Conservation (phyloP, 1,284 basidiomycete genomes). For the Amylostereum chailletii region DNA sequence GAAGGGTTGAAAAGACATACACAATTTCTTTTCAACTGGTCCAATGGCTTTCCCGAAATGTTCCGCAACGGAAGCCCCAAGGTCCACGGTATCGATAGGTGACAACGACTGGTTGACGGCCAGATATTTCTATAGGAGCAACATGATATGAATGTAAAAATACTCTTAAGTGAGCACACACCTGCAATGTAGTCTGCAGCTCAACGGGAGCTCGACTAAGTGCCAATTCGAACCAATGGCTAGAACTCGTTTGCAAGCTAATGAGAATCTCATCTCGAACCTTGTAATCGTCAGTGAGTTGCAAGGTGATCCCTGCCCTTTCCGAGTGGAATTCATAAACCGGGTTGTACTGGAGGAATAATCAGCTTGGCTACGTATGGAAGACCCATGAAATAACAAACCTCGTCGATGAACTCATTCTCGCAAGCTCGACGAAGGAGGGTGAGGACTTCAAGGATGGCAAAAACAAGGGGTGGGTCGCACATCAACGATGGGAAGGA, state of each 20-base stretch:
- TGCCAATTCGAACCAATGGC: slow-evolving; percentile 80
- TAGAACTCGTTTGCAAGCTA: slow-evolving; percentile 67
- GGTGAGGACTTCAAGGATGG: slow-evolving; percentile 88
- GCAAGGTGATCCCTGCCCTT: slow-evolving; percentile 65
- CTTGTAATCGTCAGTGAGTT: slow-evolving; percentile 83
- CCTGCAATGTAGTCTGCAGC: slow-evolving; percentile 87
- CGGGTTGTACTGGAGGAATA: slow-evolving; percentile 69
- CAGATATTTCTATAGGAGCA: slow-evolving; percentile 63
- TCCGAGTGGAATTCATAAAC: slow-evolving; percentile 78
- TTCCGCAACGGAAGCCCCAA: slow-evolving; percentile 85
- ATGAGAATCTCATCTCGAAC: slow-evolving; percentile 80
- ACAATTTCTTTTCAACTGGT: slow-evolving; percentile 70
- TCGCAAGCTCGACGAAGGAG: slow-evolving; percentile 84
- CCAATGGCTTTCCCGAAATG: slow-evolving; percentile 77
- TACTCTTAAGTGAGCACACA: slow-evolving; percentile 19
- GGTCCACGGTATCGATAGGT: slow-evolving; percentile 68
- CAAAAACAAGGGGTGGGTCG: slow-evolving; percentile 79
- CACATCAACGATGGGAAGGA: slow-evolving; percentile 95
- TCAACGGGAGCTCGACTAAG: slow-evolving; percentile 87
- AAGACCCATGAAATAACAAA: slow-evolving; percentile 23
- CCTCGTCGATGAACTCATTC: slow-evolving; percentile 89
- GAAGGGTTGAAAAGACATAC: slow-evolving; percentile 28
- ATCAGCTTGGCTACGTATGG: not conserved
- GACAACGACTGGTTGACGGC: slow-evolving; percentile 62
- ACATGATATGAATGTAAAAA: not conserved